A percentile compares a stretch with the other conserved stretches of the same genome.
Conservation (phyloP, 2,329 filamentous ascomycete genomes). For the Onygenales sp. region DNA sequence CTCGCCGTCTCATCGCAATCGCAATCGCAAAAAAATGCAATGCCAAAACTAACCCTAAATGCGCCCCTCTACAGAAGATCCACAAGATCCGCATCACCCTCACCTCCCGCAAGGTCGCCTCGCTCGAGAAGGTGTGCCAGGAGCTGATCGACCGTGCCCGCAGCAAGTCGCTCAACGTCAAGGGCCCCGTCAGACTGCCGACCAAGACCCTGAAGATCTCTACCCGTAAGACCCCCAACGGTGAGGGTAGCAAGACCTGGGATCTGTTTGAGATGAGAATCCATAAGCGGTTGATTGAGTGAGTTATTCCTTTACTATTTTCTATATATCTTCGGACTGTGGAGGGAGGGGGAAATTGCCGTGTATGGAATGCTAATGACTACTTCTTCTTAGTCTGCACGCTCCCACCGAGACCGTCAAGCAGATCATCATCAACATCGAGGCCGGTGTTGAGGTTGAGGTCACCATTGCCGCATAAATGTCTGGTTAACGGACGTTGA, state of each 20-base stretch:
- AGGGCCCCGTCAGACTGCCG: conserved; percentile 94
- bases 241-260: conserved; percentile 99
- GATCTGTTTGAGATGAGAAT: conserved; percentile 98
- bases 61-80: conserved; percentile 55
- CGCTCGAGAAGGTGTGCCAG: conserved; percentile 95
- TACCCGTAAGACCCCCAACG: conserved; percentile 97
- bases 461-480: conserved; percentile 44
- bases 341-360: too few relatives aligned
- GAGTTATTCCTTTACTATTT: conserved; percentile 27
- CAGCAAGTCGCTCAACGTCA: conserved; percentile 95
- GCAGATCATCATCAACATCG: conserved; percentile 47
- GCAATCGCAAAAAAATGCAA: neutral
- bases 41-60: neutral
- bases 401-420: conserved; percentile 76
- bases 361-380: conserved; percentile 9
- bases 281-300: conserved; percentile 97
- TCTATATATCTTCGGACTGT: neutral
- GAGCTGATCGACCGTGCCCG: conserved; percentile 98
- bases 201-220: conserved; percentile 96
- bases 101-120: conserved; percentile 85
- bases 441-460: conserved; percentile 45
- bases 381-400: conserved; percentile 54
- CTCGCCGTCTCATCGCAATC: neutral
- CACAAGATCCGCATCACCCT: conserved; percentile 99
- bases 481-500: neutral